Evolutionary conservation across 163 green algal genomes (phyloP).

Genomic region (Prototheca cutis): DNA sequence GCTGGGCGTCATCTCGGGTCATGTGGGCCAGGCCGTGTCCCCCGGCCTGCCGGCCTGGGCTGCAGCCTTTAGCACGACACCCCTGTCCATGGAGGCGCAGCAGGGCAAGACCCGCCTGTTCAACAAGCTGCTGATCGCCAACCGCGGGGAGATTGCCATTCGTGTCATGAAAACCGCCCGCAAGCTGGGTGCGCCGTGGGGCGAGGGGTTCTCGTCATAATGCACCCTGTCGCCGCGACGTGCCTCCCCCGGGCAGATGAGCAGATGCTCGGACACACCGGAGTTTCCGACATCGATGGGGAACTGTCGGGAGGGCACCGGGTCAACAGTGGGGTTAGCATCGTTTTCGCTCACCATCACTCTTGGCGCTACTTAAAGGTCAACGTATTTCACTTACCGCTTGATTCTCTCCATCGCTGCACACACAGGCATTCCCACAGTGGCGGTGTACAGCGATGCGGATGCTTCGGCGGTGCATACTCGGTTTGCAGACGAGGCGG

Average conservation of each 20-base stretch:
- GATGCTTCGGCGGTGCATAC: conserved; percentile 45
- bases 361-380: too few species aligned
- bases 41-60: neutral
- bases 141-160: conserved; percentile 84
- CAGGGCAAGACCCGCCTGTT: conserved; percentile 36
- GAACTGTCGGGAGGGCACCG: too few species aligned
- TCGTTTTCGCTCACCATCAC: too few species aligned
- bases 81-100: neutral
- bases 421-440: conserved; percentile 63
- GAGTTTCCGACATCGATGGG: too few species aligned
- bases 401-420: too few species aligned
- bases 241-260: too few species aligned
- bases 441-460: conserved; percentile 77
- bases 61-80: neutral
- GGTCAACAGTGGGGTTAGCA: too few species aligned
- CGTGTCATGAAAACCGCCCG: conserved; percentile 66
- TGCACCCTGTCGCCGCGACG: neutral
- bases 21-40: too few species aligned
- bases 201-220: neutral
- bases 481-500: conserved; percentile 55
- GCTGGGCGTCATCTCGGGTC: too few species aligned
- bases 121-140: conserved; percentile 73
- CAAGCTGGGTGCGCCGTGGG: conserved; percentile 51
- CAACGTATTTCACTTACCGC: too few species aligned
- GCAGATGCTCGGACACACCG: too few species aligned